Base-by-base conservation (phyloP, 352 stramenopile species). In the Pythium coloratum region DNA sequence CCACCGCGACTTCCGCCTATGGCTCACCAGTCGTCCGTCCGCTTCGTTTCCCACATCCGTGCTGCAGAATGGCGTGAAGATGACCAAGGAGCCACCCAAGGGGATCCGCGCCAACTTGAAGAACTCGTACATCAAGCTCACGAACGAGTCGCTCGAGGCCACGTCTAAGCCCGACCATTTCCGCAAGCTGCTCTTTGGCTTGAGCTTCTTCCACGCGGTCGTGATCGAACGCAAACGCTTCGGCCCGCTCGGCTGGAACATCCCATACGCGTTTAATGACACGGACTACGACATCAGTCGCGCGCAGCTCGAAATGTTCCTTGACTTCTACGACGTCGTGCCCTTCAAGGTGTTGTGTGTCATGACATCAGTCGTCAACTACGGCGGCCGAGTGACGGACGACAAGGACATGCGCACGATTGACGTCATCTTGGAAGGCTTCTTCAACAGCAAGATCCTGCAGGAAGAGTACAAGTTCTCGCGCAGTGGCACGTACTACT, bases 231-330 rank as follows among this genome's bases (percentile, higher is more conserved):
- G 92, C 53, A 84, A 92, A 62, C 87, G 92, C 12, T 98, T 97
- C 66, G 92, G 92, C 3, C 86, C 92, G 2, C 70, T 98, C 9
- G 92, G 92, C 10, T 98, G 92, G 92, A 98, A 98, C 74, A 95
- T 96, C 59, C 91, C 90, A 14, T 98, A 98, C 73, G 91, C 96
- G 50, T 98, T 98, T 68, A 98, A 98, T 72, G 86, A 97, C 50
- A 97, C 89, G 5, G 92, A 98, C 75, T 82, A 64, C 9, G 80
- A 95, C 67, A 91, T 90, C 55, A 89, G 84, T 55, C 74, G 83
- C 51, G 80, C 82, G 18, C 81, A 95, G 67, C 80, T 98, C 44
- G 88, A 97, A 55, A 96, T 96, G 75, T 98, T 98, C 73, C 73
- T 98, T 13, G 85, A 94, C 70, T 89, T 88, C 16, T 94, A 96